These are phyloP conservation scores for Heracleum sosnowskyi DNA, from an alignment of 129 eudicot genomes.

Conservation along the genomic window DNA sequence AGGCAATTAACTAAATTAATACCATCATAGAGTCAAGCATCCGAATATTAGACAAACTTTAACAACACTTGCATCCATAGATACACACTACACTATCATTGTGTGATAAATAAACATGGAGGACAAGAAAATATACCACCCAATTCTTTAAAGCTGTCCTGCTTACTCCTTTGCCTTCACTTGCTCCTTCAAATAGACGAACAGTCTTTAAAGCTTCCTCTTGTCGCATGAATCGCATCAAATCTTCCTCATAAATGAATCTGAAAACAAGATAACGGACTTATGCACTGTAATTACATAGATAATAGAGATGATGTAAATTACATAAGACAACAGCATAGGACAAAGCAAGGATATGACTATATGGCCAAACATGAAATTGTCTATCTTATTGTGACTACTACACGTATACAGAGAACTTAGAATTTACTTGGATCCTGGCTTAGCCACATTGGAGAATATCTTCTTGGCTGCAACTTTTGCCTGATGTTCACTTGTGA, in stretches of 20 bases:
- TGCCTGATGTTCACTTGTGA: slow-evolving; percentile 72
- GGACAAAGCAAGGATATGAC: neutral
- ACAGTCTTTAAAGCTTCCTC: slow-evolving; percentile 53
- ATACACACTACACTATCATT: neutral
- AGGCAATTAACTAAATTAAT: neutral
- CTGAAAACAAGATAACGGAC: slow-evolving; percentile 16
- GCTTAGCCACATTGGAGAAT: slow-evolving; percentile 69
- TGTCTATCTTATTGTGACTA: neutral
- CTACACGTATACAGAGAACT: neutral
- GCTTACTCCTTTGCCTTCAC: slow-evolving; percentile 37
- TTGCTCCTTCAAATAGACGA: slow-evolving; percentile 41
- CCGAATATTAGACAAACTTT: neutral
- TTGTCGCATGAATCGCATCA: slow-evolving; percentile 41
- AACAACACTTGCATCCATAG: neutral
- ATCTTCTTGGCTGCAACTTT: slow-evolving; percentile 79
- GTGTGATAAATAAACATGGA: neutral
- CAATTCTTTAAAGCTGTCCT: slow-evolving; percentile 37
- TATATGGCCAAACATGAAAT: neutral
- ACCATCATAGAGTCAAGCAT: neutral
- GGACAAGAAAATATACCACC: slow-evolving; percentile 32
- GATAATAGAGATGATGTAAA: too few relatives aligned
- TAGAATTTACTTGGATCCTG: slow-evolving; percentile 60
- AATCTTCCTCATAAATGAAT: slow-evolving; percentile 40
- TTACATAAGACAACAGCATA: neutral
- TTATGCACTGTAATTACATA: neutral